Base-by-base conservation (phyloP, 2,329 filamentous ascomycete genomes). In the Penicillium sp. region DNA sequence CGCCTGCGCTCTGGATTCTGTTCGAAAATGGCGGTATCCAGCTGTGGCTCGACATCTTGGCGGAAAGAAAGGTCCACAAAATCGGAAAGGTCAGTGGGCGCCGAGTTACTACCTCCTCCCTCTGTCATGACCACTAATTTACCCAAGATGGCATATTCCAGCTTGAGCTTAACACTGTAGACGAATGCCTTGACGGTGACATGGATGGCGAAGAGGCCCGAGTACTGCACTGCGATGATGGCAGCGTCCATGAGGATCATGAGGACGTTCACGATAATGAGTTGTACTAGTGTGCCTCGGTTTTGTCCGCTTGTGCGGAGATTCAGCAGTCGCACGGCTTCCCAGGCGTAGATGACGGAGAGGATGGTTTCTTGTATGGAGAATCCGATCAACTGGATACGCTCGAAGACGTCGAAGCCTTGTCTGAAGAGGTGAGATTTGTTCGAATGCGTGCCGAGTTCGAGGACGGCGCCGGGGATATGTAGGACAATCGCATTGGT, bases 351-450 rank as follows among this genome's bases (percentile, higher is more conserved):
- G 12, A 80, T 64, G 0, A 65, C 59, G 1, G 78, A 80, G 36
- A 81, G 71, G 30, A 79, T 68, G 31, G 75, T 64, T 52, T 82
- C 79, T 60, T 81, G 79, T 5, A 79, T 31, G 49, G 75, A 80
- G 60, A 81, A 81, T 8, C 77, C 68, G 3, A 75, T 73, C 41
- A 81, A 71, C 56, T 82, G 78, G 10, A 81, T 68, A 55, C 77
- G 75, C 52, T 81, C 79, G 61, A 77, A 70, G 38, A 75, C 54
- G 25, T 69, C 65, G 56, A 73, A 76, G 2, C 61, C 70, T 0
- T 50, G 18, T 3, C 56, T 52, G 47, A 69, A 72, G 5, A 57
- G 49, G 1, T 14, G 13, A 0, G 56, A 56, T 41, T 58, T 36
- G 7, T 36, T 53, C 13, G 37, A 59, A 44, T 74, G 73, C 30